A percentile compares a stretch with the other conserved stretches of the same genome.
These are phyloP conservation scores for Aphanomyces stellatus DNA, from an alignment of 352 stramenopile genomes.

Conservation along the genomic window DNA sequence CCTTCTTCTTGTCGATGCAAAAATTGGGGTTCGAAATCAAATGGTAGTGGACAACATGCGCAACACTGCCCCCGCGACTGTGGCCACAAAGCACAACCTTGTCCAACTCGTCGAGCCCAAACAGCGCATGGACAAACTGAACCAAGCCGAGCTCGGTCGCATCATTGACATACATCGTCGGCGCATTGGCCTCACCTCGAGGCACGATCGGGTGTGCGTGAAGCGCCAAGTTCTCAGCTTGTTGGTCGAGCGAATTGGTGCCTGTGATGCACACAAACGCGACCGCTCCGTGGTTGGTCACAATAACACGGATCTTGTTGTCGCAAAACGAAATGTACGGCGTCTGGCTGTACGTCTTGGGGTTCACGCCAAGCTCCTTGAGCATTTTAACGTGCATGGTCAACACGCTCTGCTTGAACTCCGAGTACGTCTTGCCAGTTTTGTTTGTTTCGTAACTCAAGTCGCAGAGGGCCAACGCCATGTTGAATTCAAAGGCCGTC, in stretches of 20 bases:
- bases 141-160: not conserved
- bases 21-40: conserved; percentile 1
- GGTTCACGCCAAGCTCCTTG: not conserved
- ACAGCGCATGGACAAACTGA: not conserved
- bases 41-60: conserved; percentile 5
- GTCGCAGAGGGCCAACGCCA: not conserved
- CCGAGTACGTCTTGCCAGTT: not conserved
- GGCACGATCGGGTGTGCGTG: not conserved
- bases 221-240: not conserved
- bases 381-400: not conserved
- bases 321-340: not conserved
- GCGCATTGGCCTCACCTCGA: not conserved
- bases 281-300: not conserved
- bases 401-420: not conserved
- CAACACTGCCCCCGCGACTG: conserved; percentile 8
- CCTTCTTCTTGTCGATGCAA: not conserved
- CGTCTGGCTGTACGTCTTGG: not conserved
- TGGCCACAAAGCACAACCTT: conserved; percentile 7
- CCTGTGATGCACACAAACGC: not conserved
- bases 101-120: not conserved
- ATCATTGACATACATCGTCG: not conserved
- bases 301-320: not conserved
- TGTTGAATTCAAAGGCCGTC: not conserved
- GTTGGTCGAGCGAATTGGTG: not conserved
- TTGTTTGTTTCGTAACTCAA: not conserved